Conservation (phyloP, 23 red algal species). For the Gracilariopsis chorda region DNA sequence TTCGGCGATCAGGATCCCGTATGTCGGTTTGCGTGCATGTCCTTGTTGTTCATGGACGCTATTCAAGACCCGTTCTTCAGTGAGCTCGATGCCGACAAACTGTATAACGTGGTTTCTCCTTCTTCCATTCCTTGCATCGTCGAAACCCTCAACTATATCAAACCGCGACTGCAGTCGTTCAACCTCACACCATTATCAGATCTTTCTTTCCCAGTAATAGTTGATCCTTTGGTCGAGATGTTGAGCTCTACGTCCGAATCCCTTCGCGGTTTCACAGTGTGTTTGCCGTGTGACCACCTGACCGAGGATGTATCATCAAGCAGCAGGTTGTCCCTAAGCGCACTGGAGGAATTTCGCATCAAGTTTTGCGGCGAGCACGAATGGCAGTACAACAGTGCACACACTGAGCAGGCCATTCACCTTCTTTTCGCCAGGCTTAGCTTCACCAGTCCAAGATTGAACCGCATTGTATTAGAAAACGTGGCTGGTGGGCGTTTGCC, state of each 20-base stretch:
- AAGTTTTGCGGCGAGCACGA: not conserved
- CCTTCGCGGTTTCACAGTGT: not conserved
- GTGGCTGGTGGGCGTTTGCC: too few relatives aligned
- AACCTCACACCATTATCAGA: not conserved
- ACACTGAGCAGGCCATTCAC: not conserved
- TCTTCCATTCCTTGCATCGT: not conserved
- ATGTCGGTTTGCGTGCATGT: not conserved
- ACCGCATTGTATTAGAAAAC: not conserved
- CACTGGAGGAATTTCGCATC: not conserved
- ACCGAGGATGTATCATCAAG: not conserved
- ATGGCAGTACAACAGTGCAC: not conserved
- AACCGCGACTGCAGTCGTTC: not conserved
- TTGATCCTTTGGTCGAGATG: not conserved
- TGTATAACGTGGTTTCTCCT: not conserved
- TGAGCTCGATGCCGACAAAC: not conserved
- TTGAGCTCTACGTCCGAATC: not conserved
- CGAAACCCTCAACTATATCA: not conserved
- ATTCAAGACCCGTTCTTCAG: not conserved
- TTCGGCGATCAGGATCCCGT: not conserved
- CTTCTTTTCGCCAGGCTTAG: not conserved
- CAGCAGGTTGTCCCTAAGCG: not conserved
- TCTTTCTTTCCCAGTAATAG: not conserved
- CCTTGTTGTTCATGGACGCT: not conserved
- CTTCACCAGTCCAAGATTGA: not conserved
- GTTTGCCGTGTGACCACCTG: not conserved